phyloP scores from a whole-genome alignment of 495 filamentous ascomycete species.

The Aspergillus diversus region DNA sequence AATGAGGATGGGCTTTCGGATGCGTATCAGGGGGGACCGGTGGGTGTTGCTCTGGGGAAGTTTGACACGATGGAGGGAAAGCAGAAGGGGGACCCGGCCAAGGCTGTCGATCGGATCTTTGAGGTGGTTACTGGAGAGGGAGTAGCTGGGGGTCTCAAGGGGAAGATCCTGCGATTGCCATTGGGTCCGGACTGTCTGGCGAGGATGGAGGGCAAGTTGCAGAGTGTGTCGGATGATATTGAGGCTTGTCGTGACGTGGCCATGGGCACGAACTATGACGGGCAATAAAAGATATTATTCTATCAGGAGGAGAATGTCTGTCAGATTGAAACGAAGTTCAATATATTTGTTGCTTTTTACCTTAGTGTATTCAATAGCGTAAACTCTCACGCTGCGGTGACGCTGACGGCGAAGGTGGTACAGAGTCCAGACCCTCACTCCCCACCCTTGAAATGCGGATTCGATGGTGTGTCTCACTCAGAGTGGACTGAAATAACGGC shows the following conservation, averaged over 20 bases:
- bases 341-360: no score
- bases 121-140: constrained; percentile 48
- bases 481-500: no score
- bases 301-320: no score
- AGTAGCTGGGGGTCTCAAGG: constrained; percentile 27
- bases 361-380: no score
- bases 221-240: constrained; percentile 15
- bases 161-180: constrained; percentile 25
- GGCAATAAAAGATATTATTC: background rate
- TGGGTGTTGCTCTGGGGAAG: constrained; percentile 13
- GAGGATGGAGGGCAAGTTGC: constrained; percentile 20
- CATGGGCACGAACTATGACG: constrained; percentile 26
- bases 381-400: no score
- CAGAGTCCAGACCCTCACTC: no score
- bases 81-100: constrained; percentile 49
- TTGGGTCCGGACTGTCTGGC: constrained; percentile 27
- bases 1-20: constrained; percentile 11
- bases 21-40: constrained; percentile 16
- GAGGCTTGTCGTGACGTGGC: constrained; percentile 20
- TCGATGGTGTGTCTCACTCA: no score
- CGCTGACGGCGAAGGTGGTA: no score
- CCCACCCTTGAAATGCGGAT: no score
- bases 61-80: constrained; percentile 15
- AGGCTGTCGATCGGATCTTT: constrained; percentile 48
- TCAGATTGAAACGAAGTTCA: no score